These are phyloP conservation scores for Comarum palustre DNA, from an alignment of 306 rosid genomes.

Conservation along the genomic window DNA sequence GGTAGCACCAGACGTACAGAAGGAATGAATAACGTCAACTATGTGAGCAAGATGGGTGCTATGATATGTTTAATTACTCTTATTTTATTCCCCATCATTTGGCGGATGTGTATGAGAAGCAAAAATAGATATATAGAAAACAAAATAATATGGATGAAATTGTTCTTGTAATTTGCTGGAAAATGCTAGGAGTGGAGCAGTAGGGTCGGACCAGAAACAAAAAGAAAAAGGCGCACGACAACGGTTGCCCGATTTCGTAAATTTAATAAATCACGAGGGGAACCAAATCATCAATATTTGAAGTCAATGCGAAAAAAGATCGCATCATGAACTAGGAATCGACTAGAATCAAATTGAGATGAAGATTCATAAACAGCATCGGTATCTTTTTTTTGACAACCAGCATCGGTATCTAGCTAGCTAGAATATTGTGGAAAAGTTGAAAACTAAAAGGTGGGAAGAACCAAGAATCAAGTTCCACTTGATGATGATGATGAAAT, in stretches of 20 bases:
- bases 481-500: neutral
- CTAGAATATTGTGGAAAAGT: neutral
- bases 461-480: neutral
- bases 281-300: neutral
- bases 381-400: too few species aligned
- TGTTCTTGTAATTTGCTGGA: neutral
- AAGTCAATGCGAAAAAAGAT: neutral
- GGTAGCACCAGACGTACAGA: neutral
- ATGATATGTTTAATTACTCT: neutral
- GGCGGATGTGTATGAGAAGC: neutral
- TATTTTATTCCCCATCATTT: neutral
- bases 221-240: neutral
- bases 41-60: neutral
- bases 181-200: neutral
- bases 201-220: neutral
- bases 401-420: neutral
- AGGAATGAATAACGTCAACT: slow-evolving; percentile 11
- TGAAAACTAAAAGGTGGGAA: neutral
- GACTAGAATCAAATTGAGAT: neutral
- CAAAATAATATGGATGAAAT: neutral
- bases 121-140: neutral
- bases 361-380: too few species aligned
- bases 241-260: neutral
- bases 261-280: neutral
- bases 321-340: neutral